A percentile compares a stretch with the other conserved stretches of the same genome.
Evolutionary conservation across 305 asterid species (phyloP).

Genomic region (Petunia hybrid): DNA sequence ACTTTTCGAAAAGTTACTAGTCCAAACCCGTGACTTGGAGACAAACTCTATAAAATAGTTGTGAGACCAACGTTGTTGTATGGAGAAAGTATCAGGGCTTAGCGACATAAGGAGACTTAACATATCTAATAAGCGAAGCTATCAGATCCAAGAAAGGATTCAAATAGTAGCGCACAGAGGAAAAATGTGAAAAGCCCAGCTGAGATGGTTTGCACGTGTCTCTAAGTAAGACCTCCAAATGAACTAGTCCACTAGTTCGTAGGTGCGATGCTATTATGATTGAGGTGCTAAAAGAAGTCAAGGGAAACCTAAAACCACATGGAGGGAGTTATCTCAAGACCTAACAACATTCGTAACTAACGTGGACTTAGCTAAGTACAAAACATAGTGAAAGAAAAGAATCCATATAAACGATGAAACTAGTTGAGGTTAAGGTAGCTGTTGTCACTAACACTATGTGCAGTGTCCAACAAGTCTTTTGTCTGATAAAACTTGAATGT

Average conservation of each 20-base stretch:
- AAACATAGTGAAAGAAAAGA: neutral
- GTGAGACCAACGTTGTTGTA: slow-evolving; percentile 11
- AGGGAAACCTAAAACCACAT: slow-evolving; percentile 10
- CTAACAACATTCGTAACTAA: neutral
- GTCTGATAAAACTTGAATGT: slow-evolving; percentile 1
- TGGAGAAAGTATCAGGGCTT: neutral
- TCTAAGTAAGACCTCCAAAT: neutral
- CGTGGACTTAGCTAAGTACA: neutral
- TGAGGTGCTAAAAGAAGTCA: neutral
- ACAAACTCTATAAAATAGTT: neutral
- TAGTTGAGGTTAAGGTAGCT: neutral
- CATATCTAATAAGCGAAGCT: slow-evolving; percentile 10
- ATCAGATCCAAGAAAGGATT: neutral
- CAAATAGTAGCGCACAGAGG: slow-evolving; percentile 4
- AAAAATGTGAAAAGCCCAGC: neutral
- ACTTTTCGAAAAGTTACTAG: neutral
- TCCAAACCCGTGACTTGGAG: slow-evolving; percentile 5
- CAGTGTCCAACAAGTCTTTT: neutral
- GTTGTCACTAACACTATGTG: slow-evolving; percentile 1
- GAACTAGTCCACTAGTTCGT: neutral
- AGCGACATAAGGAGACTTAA: slow-evolving; percentile 15
- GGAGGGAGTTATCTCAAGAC: neutral
- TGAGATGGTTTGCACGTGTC: slow-evolving; percentile 5
- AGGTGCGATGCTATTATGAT: neutral
- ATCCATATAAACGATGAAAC: slow-evolving; percentile 15